These are phyloP conservation scores for Penicillium sp. DNA, from an alignment of 2,329 filamentous ascomycete species.

Conservation along the genomic window DNA sequence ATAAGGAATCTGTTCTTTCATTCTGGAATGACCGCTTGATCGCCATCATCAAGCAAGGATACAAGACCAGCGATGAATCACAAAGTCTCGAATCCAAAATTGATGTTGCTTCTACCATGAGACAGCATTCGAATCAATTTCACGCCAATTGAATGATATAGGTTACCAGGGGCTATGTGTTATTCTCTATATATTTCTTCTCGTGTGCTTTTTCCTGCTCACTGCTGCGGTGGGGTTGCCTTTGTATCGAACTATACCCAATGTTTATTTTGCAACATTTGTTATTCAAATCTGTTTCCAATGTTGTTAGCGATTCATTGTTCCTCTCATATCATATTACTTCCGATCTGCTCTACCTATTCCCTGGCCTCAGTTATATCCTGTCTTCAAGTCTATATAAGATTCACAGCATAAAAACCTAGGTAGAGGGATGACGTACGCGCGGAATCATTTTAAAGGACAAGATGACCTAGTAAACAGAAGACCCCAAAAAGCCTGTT, in stretches of 20 bases:
- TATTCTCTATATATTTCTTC: background rate
- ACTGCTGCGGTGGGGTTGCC: background rate
- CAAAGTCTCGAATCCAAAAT: background rate
- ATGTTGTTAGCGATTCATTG: background rate
- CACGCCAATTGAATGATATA: background rate
- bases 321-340: no score
- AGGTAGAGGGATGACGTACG: no score
- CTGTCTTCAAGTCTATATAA: background rate
- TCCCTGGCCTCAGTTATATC: background rate
- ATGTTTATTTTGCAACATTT: background rate
- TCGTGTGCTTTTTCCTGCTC: background rate
- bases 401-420: no score
- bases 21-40: constrained; percentile 13
- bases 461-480: no score
- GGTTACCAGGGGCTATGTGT: background rate
- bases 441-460: no score
- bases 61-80: background rate
- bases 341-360: no score
- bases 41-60: constrained; percentile 10
- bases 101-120: constrained; percentile 8
- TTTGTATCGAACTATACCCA: background rate
- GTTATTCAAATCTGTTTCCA: background rate
- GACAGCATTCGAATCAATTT: constrained; percentile 1
- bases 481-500: no score
- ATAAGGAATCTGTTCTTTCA: background rate